Conservation (phyloP, 169 alveolate species). For the Pseudocohnilembus persalinus region DNA sequence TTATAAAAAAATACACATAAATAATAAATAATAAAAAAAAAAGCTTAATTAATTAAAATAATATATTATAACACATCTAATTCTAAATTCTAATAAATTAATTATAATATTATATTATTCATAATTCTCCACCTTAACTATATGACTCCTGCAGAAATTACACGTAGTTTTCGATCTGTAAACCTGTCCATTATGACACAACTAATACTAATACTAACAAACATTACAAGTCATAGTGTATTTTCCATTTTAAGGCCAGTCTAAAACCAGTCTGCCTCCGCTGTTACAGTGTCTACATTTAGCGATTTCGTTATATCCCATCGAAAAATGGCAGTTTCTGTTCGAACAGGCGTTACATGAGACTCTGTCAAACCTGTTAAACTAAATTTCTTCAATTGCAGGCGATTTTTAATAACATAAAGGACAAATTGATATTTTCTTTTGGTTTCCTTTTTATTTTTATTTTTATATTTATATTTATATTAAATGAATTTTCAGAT, state of each 20-base stretch:
- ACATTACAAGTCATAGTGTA: constrained; percentile 37
- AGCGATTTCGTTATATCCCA: constrained; percentile 16
- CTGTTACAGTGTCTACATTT: constrained; percentile 22
- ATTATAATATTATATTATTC: too few relatives aligned
- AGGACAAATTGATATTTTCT: constrained; percentile 28
- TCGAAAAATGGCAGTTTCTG: constrained; percentile 25
- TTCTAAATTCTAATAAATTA: too few relatives aligned
- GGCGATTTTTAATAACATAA: constrained; percentile 30
- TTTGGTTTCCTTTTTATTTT: constrained; percentile 1
- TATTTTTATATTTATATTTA: background rate
- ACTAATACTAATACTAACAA: constrained; percentile 33
- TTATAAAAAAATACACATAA: too few relatives aligned
- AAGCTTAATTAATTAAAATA: too few relatives aligned
- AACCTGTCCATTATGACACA: background rate
- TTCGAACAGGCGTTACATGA: constrained; percentile 33
- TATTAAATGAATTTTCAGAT: too few relatives aligned
- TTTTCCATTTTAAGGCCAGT: constrained; percentile 13
- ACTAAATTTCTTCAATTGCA: constrained; percentile 4
- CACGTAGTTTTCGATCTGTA: constrained; percentile 10
- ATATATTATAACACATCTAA: too few relatives aligned
- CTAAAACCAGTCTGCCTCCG: constrained; percentile 16
- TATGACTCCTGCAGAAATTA: background rate
- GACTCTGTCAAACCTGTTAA: constrained; percentile 3
- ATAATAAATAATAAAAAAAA: too few relatives aligned
- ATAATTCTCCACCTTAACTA: background rate